A percentile compares a stretch with the other conserved stretches of the same genome.
Conservation (phyloP, 208 protist genomes). For the Naegleria lovaniensis region DNA sequence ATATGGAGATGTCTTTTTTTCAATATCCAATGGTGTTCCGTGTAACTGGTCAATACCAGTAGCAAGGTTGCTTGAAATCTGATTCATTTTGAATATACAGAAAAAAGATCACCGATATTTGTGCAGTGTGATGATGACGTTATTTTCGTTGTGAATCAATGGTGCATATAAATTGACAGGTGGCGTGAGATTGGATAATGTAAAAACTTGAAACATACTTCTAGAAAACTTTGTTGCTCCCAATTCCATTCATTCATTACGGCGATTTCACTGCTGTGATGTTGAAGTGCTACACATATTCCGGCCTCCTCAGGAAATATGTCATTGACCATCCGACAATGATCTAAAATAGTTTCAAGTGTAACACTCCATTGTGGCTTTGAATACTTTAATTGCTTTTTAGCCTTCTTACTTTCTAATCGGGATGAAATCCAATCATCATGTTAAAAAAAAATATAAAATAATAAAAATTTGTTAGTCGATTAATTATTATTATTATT, state of each 20-base stretch:
- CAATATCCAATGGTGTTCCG: not conserved
- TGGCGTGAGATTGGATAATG: not conserved
- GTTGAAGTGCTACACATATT: not conserved
- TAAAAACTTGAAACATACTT: not conserved
- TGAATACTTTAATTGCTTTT: not conserved
- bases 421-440: not conserved
- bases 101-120: too few species aligned
- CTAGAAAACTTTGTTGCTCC: not conserved
- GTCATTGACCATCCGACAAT: slow-evolving; percentile 23
- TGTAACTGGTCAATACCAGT: not conserved
- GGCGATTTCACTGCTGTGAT: not conserved
- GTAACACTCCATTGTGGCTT: not conserved
- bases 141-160: not conserved
- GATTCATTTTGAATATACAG: too few species aligned
- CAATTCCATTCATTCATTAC: slow-evolving; percentile 12
- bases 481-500: too few species aligned
- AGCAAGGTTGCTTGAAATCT: not conserved
- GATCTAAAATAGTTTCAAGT: slow-evolving; percentile 14
- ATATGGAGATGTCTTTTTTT: not conserved
- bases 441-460: too few species aligned
- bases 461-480: too few species aligned
- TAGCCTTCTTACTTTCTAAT: not conserved
- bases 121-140: not conserved
- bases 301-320: slow-evolving; percentile 1
- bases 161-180: not conserved